Evolutionary conservation across 306 rosid species (phyloP).

Genomic region (Quercus bicolor): DNA sequence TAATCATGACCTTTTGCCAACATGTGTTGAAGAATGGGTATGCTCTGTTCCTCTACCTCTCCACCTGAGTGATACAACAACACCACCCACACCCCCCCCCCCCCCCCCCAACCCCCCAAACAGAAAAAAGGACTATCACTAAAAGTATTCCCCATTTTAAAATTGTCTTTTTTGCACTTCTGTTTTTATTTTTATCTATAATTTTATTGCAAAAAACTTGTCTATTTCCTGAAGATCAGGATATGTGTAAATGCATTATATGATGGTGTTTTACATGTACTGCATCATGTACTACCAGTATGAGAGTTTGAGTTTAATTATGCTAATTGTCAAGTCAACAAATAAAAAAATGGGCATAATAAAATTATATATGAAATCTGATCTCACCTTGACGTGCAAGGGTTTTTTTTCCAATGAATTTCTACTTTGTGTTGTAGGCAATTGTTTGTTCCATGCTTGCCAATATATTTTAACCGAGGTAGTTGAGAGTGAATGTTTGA

Average conservation of each 20-base stretch:
- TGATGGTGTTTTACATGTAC: not conserved
- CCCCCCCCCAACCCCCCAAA: too few relatives aligned
- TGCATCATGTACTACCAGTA: not conserved
- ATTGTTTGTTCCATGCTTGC: not conserved
- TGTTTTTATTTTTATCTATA: not conserved
- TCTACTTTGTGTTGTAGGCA: not conserved
- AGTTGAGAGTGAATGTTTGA: not conserved
- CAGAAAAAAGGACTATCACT: not conserved
- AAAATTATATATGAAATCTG: not conserved
- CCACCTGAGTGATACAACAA: too few relatives aligned
- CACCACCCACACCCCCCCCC: not conserved
- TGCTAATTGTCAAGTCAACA: not conserved
- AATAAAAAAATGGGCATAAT: not conserved
- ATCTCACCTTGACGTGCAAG: not conserved
- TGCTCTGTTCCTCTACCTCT: not conserved
- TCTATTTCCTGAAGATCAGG: not conserved
- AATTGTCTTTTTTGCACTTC: not conserved
- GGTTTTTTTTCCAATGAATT: not conserved
- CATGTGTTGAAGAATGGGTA: slow-evolving; percentile 31
- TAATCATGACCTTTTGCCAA: slow-evolving; percentile 22
- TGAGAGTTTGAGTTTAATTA: not conserved
- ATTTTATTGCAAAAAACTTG: not conserved
- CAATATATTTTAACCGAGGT: not conserved
- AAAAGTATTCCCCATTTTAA: not conserved
- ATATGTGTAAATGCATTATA: not conserved